Evolutionary conservation across 2,329 filamentous ascomycete genomes (phyloP).

Genomic region (Arthrobotrys iridis): DNA sequence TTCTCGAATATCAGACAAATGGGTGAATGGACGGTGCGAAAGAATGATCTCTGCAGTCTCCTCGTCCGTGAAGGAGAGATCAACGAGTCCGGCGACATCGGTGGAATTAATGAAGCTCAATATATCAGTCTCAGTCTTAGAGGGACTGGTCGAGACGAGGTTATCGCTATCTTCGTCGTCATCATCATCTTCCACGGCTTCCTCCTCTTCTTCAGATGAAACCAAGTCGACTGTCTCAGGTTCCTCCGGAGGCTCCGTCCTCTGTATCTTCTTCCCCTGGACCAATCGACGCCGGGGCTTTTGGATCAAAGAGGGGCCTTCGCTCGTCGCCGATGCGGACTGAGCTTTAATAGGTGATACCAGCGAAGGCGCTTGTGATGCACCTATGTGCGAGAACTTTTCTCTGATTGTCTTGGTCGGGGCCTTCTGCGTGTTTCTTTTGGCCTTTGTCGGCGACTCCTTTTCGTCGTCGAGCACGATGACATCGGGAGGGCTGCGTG

Average conservation of each 20-base stretch:
- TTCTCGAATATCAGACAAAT: conserved; percentile 72
- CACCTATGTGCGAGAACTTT: conserved; percentile 54
- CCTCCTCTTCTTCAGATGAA: conserved; percentile 62
- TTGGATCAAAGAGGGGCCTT: conserved; percentile 59
- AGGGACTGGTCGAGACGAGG: neutral
- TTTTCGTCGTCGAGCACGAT: conserved; percentile 58
- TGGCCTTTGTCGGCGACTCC: conserved; percentile 55
- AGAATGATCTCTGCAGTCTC: conserved; percentile 76
- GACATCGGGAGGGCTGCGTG: conserved; percentile 54
- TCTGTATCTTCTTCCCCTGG: conserved; percentile 59
- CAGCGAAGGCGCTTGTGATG: conserved; percentile 28
- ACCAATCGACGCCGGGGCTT: conserved; percentile 62
- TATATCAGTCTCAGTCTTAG: conserved; percentile 67
- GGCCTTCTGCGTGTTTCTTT: conserved; percentile 29
- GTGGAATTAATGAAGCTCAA: conserved; percentile 86
- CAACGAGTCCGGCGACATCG: conserved; percentile 77
- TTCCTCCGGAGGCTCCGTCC: conserved; percentile 59
- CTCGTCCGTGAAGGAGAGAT: conserved; percentile 79
- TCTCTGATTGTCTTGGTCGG: conserved; percentile 51
- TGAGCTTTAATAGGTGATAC: conserved; percentile 33
- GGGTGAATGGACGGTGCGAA: conserved; percentile 76
- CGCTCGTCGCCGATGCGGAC: conserved; percentile 24
- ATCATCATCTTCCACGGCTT: conserved; percentile 59
- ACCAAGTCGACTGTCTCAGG: conserved; percentile 63
- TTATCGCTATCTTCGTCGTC: conserved; percentile 62